Conservation (phyloP, 768 basidiomycete genomes). For the Hemileccinum rubropunctum region DNA sequence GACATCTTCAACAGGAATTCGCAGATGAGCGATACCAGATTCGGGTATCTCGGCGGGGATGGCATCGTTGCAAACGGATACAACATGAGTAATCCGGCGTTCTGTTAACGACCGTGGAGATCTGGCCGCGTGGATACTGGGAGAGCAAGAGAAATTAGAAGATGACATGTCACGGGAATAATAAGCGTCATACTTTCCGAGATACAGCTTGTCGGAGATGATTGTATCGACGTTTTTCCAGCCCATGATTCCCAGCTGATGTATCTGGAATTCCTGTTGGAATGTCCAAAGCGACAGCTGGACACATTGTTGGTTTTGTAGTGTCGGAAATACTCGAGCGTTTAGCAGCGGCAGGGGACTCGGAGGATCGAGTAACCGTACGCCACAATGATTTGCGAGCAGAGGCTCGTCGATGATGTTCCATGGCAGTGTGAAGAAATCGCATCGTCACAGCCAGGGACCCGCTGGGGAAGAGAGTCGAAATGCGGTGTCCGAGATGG, state of each 20-base stretch:
- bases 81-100: conserved; percentile 73
- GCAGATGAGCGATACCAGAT: conserved; percentile 67
- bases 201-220: conserved; percentile 62
- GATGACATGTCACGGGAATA: conserved; percentile 19
- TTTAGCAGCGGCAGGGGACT: conserved; percentile 24
- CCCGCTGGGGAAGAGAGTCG: conserved; percentile 24
- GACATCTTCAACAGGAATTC: conserved; percentile 67
- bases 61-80: conserved; percentile 72
- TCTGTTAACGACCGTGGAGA: conserved; percentile 71
- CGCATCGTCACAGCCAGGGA: conserved; percentile 32
- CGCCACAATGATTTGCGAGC: conserved; percentile 19
- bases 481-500: conserved; percentile 29
- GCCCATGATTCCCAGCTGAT: conserved; percentile 29
- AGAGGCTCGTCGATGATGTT: conserved; percentile 16
- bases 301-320: conserved; percentile 36
- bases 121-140: conserved; percentile 66
- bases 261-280: conserved; percentile 29
- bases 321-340: conserved; percentile 20
- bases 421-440: conserved; percentile 33
- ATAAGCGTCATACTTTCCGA: conserved; percentile 63
- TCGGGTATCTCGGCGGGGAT: conserved; percentile 70
- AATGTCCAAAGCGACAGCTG: conserved; percentile 18
- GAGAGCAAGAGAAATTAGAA: conserved; percentile 45
- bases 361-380: conserved; percentile 34
- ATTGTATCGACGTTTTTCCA: conserved; percentile 71